Percentiles rank a stretch among this genome's conserved stretches.
phyloP scores from a whole-genome alignment of 2,329 filamentous ascomycete species.

The Basipetospora chlamydospora region DNA sequence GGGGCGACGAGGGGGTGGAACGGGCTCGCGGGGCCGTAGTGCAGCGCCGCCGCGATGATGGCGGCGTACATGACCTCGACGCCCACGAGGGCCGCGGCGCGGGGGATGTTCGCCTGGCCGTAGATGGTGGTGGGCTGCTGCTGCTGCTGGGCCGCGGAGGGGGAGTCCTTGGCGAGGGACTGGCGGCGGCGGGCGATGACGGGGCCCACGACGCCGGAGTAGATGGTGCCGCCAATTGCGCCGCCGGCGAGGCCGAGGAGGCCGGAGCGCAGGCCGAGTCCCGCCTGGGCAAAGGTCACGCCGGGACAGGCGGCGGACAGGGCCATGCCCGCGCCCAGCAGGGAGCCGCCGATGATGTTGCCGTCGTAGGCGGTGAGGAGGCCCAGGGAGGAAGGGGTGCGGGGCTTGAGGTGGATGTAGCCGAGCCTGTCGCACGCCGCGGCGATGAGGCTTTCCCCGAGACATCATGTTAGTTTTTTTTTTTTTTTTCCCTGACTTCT shows the following conservation, averaged over 20 bases:
- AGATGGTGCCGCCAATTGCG: slow-evolving; percentile 38
- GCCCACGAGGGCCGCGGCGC: slow-evolving; percentile 19
- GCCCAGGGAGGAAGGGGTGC: slow-evolving; percentile 34
- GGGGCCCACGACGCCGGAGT: slow-evolving; percentile 27
- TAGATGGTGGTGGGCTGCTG: slow-evolving; percentile 18
- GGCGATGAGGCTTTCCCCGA: slow-evolving; percentile 26
- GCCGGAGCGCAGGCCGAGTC: slow-evolving; percentile 35
- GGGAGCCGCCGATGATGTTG: slow-evolving; percentile 47
- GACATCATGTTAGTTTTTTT: slow-evolving; percentile 1
- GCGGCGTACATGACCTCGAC: slow-evolving; percentile 28
- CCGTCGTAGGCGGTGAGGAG: slow-evolving; percentile 44
- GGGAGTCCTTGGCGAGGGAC: slow-evolving; percentile 9
- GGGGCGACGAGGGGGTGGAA: slow-evolving; percentile 25
- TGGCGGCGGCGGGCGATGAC: slow-evolving; percentile 16
- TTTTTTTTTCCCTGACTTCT: not conserved
- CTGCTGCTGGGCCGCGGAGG: not conserved
- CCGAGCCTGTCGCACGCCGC: slow-evolving; percentile 27
- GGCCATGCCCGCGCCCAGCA: slow-evolving; percentile 53
- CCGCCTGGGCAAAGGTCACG: slow-evolving; percentile 47
- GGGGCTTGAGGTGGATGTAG: slow-evolving; percentile 28
- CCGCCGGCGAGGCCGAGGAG: slow-evolving; percentile 38
- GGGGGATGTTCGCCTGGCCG: slow-evolving; percentile 25
- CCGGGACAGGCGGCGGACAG: slow-evolving; percentile 52
- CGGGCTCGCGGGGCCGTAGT: slow-evolving; percentile 17
- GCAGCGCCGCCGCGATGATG: slow-evolving; percentile 20